Evolutionary conservation across 257 asterid species (phyloP).

Genomic region (Ilex asprella): DNA sequence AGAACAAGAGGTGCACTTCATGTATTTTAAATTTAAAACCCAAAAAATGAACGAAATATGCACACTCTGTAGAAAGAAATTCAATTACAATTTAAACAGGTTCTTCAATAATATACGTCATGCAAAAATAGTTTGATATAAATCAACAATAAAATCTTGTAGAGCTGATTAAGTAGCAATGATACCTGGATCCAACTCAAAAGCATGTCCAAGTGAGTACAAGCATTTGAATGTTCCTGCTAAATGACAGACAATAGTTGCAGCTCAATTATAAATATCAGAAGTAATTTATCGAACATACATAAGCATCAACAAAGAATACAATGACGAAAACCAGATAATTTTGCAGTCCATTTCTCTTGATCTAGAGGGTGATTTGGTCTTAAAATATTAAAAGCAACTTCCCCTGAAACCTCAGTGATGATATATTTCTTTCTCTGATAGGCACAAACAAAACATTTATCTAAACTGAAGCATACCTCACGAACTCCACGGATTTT

Average conservation of each 20-base stretch:
- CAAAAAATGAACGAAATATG: too few relatives aligned
- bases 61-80: too few relatives aligned
- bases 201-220: slow-evolving; percentile 61
- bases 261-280: not conserved
- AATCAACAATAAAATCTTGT: slow-evolving; percentile 2
- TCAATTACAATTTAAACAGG: too few relatives aligned
- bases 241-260: slow-evolving; percentile 11
- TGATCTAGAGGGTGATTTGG: not conserved
- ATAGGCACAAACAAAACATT: slow-evolving; percentile 16
- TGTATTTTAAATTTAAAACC: too few relatives aligned
- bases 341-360: not conserved
- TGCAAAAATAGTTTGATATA: too few relatives aligned
- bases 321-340: not conserved
- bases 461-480: slow-evolving; percentile 42
- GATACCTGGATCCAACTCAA: slow-evolving; percentile 89
- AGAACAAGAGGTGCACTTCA: too few relatives aligned
- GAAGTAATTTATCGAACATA: not conserved
- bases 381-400: not conserved
- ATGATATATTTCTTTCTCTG: slow-evolving; percentile 1
- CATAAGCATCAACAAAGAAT: not conserved
- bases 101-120: too few relatives aligned
- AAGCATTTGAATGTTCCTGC: slow-evolving; percentile 53
- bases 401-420: not conserved
- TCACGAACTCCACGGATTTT: slow-evolving; percentile 49
- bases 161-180: slow-evolving; percentile 3